Evolutionary conservation across 75 land plant genomes (phyloP).

Genomic region (Sequoia sempervirens): DNA sequence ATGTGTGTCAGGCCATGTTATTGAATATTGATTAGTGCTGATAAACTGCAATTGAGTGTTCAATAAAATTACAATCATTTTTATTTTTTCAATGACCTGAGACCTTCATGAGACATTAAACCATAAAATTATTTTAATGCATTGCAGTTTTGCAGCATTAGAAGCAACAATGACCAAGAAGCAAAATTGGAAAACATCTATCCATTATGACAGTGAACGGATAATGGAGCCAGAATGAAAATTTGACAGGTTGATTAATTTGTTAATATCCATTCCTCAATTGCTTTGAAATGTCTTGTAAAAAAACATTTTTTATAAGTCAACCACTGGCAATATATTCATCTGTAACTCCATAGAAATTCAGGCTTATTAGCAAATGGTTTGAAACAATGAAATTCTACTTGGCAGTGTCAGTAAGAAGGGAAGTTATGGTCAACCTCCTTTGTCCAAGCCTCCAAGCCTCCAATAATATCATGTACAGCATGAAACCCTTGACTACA

Average conservation of each 20-base stretch:
- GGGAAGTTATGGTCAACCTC: slow-evolving; percentile 85
- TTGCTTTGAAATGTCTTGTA: background rate
- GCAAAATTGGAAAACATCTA: background rate
- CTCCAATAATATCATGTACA: slow-evolving; percentile 84
- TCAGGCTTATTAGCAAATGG: background rate
- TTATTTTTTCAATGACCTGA: too few species aligned
- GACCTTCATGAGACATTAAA: background rate
- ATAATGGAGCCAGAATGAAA: background rate
- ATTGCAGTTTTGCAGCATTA: background rate
- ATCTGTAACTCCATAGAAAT: background rate
- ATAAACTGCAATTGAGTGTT: background rate
- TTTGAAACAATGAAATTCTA: background rate
- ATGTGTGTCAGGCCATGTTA: background rate
- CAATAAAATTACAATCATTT: background rate
- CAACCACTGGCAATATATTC: background rate
- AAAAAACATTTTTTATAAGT: background rate
- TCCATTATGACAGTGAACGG: background rate
- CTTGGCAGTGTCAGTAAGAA: slow-evolving; percentile 27
- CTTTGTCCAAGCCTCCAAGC: slow-evolving; percentile 78
- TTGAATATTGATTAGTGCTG: background rate
- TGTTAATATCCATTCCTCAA: background rate
- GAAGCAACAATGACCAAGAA: background rate
- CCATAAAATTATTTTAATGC: background rate
- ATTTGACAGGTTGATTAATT: background rate
- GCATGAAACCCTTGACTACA: slow-evolving; percentile 48